Evolutionary conservation across 1,284 basidiomycete genomes (phyloP), one percentile per base, ranked within the genome.

Genomic region (Malassezia furfur): DNA sequence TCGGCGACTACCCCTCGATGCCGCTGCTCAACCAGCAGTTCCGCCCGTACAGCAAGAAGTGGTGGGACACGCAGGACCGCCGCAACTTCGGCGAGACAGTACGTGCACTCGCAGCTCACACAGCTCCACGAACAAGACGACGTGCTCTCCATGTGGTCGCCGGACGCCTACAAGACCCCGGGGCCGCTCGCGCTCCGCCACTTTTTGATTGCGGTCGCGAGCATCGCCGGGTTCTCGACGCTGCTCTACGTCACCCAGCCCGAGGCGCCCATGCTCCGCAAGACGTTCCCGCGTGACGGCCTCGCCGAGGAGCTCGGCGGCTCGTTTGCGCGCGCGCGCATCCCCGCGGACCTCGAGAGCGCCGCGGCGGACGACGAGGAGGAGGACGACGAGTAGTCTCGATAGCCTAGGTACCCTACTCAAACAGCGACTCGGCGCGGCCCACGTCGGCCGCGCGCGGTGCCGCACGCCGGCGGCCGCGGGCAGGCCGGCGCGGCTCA

Each of bases 51-150:
- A 64, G 62, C 47, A 67, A 63, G 50, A 65, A 66, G 41, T 74
- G 68, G 68, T 74, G 68, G 68, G 70, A 74, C 53, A 52, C 62
- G 43, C 72, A 74, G 59, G 72, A 74, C 58, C 72, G 72, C 60
- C 53, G 62, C 5, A 71, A 74, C 62, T 74, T 64, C 61, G 70
- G 68, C 41, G 72, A 74, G 52, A 68, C 66, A 12, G 69, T 45
- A 31, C 43, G 43, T 17, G 25, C 17, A 40, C 70, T 55, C 54
- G 67, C 53, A 10, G 1, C n/a, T 43, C 19, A 47, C 34, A 67
- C 67, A 66, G 43, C 43, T 64, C 43, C 68, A 71, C 56, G 70
- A 72, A 55, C 65, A 72, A 60, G 70, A 70, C 48, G 72, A 74
- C 47, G 61, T 67, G n/a, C 64, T 74, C 30, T 62, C 60, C 28